A percentile compares a stretch with the other conserved stretches of the same genome.
These are phyloP conservation scores for Diplogelasinospora grovesii DNA, from an alignment of 495 filamentous ascomycete genomes.

Conservation along the genomic window DNA sequence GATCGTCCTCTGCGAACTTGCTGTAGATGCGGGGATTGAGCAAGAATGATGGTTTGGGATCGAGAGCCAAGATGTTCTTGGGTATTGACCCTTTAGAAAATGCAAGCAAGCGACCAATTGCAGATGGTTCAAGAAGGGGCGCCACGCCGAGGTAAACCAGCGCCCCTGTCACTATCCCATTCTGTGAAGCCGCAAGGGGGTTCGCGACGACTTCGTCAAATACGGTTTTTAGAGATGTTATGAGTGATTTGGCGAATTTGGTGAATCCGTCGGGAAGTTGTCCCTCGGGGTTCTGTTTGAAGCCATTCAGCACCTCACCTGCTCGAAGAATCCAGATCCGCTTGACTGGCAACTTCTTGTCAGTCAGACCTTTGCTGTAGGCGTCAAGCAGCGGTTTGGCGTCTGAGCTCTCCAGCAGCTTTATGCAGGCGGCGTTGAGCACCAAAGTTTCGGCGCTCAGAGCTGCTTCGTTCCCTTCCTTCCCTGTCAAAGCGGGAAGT, in stretches of 20 bases:
- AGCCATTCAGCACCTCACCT: constrained; percentile 63
- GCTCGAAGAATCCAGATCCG: constrained; percentile 71
- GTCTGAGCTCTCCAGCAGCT: constrained; percentile 52
- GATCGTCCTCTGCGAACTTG: constrained; percentile 69
- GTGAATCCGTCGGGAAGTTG: constrained; percentile 38
- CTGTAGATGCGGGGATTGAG: constrained; percentile 77
- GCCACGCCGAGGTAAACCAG: constrained; percentile 65
- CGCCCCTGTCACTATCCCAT: constrained; percentile 64
- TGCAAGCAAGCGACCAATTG: constrained; percentile 33
- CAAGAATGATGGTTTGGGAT: constrained; percentile 76
- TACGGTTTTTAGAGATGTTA: constrained; percentile 61
- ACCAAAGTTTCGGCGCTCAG: constrained; percentile 66
- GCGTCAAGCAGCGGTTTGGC: constrained; percentile 57
- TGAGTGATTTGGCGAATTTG: constrained; percentile 51
- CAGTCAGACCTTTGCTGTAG: constrained; percentile 72
- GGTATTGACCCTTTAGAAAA: constrained; percentile 54
- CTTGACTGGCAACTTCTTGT: constrained; percentile 75
- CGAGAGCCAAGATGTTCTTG: constrained; percentile 54
- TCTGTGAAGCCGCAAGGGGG: constrained; percentile 67
- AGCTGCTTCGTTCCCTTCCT: constrained; percentile 83
- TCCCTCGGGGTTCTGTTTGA: constrained; percentile 35
- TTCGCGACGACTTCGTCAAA: constrained; percentile 74
- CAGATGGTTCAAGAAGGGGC: constrained; percentile 36
- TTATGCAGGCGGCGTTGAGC: constrained; percentile 53
- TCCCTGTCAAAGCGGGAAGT: constrained; percentile 56